Conservation (phyloP, 768 basidiomycete genomes). For the Nevesoporus exiguus region DNA sequence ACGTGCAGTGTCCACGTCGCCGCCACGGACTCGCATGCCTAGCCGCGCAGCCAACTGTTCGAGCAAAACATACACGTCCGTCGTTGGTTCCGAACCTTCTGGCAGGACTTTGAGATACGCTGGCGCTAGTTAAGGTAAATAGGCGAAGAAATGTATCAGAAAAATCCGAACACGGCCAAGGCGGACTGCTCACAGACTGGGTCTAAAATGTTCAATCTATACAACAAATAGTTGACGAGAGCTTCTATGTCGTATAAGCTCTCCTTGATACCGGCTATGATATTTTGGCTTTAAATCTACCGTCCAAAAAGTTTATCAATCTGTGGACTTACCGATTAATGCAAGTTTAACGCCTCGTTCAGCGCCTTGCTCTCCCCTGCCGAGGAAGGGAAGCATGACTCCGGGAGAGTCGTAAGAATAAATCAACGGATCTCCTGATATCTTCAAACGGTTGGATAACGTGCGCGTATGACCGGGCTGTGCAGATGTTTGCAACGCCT, state of each 20-base stretch:
- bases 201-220: conserved; percentile 76
- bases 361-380: conserved; percentile 77
- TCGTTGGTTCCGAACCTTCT: conserved; percentile 50
- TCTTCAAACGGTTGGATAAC: conserved; percentile 83
- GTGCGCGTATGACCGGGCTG: conserved; percentile 89
- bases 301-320: neutral
- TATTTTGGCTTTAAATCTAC: conserved; percentile 7
- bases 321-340: conserved; percentile 71
- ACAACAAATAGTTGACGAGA: conserved; percentile 82
- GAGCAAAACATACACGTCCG: conserved; percentile 64
- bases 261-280: conserved; percentile 89
- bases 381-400: conserved; percentile 94
- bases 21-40: conserved; percentile 80
- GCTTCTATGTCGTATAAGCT: conserved; percentile 83
- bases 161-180: conserved; percentile 3
- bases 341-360: conserved; percentile 93
- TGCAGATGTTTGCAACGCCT: conserved; percentile 85
- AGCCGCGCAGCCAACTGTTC: conserved; percentile 66
- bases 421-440: conserved; percentile 74
- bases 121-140: conserved; percentile 45
- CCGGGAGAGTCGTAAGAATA: conserved; percentile 97
- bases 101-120: conserved; percentile 66
- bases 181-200: conserved; percentile 52
- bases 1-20: conserved; percentile 61
- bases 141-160: neutral